These are phyloP conservation scores for Vaccinium corymbosum DNA, from an alignment of 148 eudicot species.

Conservation along the genomic window DNA sequence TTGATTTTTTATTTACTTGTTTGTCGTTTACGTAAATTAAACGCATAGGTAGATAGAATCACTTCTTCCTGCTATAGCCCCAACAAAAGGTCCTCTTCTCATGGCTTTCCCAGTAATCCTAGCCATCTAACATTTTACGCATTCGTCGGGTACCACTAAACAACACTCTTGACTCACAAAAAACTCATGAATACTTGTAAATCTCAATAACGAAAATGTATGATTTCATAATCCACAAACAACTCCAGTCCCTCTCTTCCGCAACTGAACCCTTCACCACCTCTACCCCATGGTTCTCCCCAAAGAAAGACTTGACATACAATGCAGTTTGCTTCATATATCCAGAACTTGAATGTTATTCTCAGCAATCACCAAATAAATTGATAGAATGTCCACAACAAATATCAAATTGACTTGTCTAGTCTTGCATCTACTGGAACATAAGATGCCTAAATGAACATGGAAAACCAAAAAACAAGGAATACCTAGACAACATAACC, in stretches of 20 bases:
- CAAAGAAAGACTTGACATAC: background rate
- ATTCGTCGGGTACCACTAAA: background rate
- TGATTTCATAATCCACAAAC: background rate
- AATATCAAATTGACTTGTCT: background rate
- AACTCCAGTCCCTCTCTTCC: background rate
- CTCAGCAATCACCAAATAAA: background rate
- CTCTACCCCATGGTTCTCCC: background rate
- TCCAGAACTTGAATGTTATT: background rate
- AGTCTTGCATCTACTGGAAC: background rate
- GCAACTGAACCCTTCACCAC: background rate
- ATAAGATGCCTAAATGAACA: background rate
- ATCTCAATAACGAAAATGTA: background rate
- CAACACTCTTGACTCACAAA: background rate
- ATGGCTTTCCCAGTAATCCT: background rate
- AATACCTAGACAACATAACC: background rate
- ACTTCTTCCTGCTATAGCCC: background rate
- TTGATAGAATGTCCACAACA: background rate
- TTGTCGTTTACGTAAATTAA: background rate
- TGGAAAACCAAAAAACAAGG: background rate
- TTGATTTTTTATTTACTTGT: background rate
- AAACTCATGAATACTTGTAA: background rate
- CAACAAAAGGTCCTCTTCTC: background rate
- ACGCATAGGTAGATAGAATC: background rate
- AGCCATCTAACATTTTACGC: background rate
- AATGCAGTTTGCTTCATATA: background rate